Percentiles rank a stretch among this genome's conserved stretches.
Evolutionary conservation across 345 rosid genomes (phyloP).

Genomic region (Cardamine occulta): DNA sequence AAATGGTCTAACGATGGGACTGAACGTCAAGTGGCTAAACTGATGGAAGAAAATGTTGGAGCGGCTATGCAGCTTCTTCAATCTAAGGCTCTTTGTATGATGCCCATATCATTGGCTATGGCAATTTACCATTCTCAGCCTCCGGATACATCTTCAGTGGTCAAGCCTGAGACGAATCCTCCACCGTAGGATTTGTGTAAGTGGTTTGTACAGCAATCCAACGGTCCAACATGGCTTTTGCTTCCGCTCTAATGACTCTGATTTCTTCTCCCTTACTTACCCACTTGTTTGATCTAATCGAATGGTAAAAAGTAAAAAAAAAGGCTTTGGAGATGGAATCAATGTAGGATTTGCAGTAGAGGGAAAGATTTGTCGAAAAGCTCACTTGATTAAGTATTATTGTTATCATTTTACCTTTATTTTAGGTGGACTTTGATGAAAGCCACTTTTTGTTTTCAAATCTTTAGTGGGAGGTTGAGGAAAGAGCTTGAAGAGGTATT

Average conservation of each 20-base stretch:
- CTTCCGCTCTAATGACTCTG: conserved; percentile 31
- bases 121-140: conserved; percentile 90
- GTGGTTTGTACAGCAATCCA: conserved; percentile 47
- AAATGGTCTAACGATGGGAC: conserved; percentile 98
- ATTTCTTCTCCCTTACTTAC: conserved; percentile 41
- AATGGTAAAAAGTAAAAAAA: conserved; percentile 18
- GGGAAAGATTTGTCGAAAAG: conserved; percentile 57
- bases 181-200: conserved; percentile 53
- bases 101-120: conserved; percentile 94
- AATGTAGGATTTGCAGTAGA: conserved; percentile 48
- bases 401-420: conserved; percentile 48
- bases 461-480: conserved; percentile 48
- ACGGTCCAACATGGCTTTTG: conserved; percentile 46
- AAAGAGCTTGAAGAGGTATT: conserved; percentile 41
- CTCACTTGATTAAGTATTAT: conserved; percentile 49
- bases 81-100: conserved; percentile 96
- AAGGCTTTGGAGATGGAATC: conserved; percentile 40
- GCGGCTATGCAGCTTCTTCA: conserved; percentile 98
- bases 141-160: conserved; percentile 68
- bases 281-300: conserved; percentile 29
- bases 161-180: conserved; percentile 81
- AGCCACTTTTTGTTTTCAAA: conserved; percentile 51
- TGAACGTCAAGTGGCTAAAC: conserved; percentile 89
- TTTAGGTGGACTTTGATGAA: conserved; percentile 71
- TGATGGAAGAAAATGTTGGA: conserved; percentile 98